phyloP scores from a whole-genome alignment of 495 filamentous ascomycete genomes.

The Astrothelium subdiscretum region DNA sequence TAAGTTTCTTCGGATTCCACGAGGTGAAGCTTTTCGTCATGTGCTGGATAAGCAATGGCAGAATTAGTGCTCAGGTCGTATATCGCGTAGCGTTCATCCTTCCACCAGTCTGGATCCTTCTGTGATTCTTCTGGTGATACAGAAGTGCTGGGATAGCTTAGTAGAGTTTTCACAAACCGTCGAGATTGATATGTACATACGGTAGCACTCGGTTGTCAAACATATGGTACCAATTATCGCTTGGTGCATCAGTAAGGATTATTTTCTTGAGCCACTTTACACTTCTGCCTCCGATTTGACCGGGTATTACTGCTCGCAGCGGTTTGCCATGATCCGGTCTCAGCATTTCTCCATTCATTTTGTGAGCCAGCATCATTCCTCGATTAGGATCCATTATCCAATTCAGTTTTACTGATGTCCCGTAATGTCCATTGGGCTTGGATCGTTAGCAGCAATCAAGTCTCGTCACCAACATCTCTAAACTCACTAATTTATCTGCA shows the following conservation, averaged over 20 bases:
- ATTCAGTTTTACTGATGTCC: slow-evolving; percentile 76
- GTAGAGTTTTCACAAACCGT: slow-evolving; percentile 2
- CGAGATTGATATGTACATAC: slow-evolving; percentile 5
- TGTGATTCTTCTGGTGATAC: slow-evolving; percentile 73
- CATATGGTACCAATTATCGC: slow-evolving; percentile 94
- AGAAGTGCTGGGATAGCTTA: slow-evolving; percentile 43
- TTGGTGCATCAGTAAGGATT: slow-evolving; percentile 65
- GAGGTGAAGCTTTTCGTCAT: slow-evolving; percentile 60
- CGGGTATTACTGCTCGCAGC: slow-evolving; percentile 73
- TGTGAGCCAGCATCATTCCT: slow-evolving; percentile 82
- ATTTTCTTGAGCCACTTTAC: slow-evolving; percentile 92
- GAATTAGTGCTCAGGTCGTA: slow-evolving; percentile 90
- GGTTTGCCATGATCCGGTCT: slow-evolving; percentile 84
- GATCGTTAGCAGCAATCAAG: slow-evolving; percentile 10
- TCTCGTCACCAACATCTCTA: slow-evolving; percentile 3
- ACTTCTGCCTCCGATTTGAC: slow-evolving; percentile 87
- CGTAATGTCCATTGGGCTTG: slow-evolving; percentile 81
- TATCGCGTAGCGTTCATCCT: slow-evolving; percentile 86
- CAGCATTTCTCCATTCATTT: slow-evolving; percentile 83
- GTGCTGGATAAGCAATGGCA: slow-evolving; percentile 67
- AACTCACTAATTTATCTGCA: slow-evolving; percentile 61
- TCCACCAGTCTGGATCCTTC: slow-evolving; percentile 68
- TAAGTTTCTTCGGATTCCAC: slow-evolving; percentile 42
- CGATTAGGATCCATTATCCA: slow-evolving; percentile 79
- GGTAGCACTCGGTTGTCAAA: slow-evolving; percentile 90